Evolutionary conservation across 2,329 filamentous ascomycete species (phyloP).

Genomic region (Trichoderma sp.): DNA sequence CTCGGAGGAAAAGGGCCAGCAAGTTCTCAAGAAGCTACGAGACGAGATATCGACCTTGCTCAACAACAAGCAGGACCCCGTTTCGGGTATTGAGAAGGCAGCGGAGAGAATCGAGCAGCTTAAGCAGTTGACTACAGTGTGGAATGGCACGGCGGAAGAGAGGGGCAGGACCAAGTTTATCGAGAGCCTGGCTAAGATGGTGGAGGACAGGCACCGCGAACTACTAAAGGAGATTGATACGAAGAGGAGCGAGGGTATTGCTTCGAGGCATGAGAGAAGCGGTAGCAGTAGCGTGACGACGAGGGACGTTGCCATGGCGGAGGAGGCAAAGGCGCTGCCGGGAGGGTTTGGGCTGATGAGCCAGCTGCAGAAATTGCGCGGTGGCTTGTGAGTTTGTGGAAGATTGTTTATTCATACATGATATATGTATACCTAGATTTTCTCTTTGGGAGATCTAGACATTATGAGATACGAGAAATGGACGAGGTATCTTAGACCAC

Average conservation of each 20-base stretch:
- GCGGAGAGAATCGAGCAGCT: conserved; percentile 72
- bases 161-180: conserved; percentile 79
- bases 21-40: conserved; percentile 67
- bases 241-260: conserved; percentile 32
- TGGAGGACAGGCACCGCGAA: conserved; percentile 69
- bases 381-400: conserved; percentile 42
- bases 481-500: neutral
- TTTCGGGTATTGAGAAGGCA: conserved; percentile 71
- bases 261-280: conserved; percentile 25
- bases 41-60: conserved; percentile 71
- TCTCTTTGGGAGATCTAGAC: neutral
- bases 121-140: conserved; percentile 72
- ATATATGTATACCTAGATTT: neutral
- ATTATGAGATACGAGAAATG: neutral
- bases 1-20: conserved; percentile 82
- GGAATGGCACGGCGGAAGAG: conserved; percentile 95
- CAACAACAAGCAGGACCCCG: conserved; percentile 52
- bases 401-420: neutral
- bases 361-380: conserved; percentile 59
- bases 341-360: conserved; percentile 60
- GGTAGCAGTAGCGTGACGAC: conserved; percentile 30
- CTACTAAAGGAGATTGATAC: conserved; percentile 51
- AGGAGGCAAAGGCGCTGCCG: conserved; percentile 43
- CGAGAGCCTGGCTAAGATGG: conserved; percentile 73
- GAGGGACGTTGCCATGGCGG: conserved; percentile 32